These are phyloP conservation scores for Trichodelitschia bisporula DNA, from an alignment of 495 filamentous ascomycete species.

Conservation along the genomic window DNA sequence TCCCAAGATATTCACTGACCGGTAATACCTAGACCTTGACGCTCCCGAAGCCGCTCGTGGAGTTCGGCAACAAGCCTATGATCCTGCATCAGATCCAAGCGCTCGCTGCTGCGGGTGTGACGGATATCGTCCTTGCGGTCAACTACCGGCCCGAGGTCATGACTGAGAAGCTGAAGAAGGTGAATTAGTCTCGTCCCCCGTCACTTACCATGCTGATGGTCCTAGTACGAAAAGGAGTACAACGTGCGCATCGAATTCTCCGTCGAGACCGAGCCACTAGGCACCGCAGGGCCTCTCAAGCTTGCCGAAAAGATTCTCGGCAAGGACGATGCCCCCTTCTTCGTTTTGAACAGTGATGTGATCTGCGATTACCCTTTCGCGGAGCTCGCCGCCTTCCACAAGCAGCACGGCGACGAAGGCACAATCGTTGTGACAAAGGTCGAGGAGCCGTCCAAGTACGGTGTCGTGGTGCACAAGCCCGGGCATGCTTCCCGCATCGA, in stretches of 20 bases:
- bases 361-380: conserved; percentile 97
- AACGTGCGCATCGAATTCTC: conserved; percentile 90
- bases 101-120: conserved; percentile 83
- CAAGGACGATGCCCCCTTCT: conserved; percentile 87
- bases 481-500: conserved; percentile 82
- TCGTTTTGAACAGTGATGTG: conserved; percentile 96
- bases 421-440: conserved; percentile 99
- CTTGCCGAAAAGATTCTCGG: conserved; percentile 80
- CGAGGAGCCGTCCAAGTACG: conserved; percentile 96
- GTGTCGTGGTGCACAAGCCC: conserved; percentile 95
- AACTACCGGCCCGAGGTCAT: conserved; percentile 98
- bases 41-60: conserved; percentile 88
- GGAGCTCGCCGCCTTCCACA: conserved; percentile 74
- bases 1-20: conserved; percentile 3
- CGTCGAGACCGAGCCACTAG: conserved; percentile 82
- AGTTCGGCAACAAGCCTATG: conserved; percentile 98
- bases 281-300: conserved; percentile 89
- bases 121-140: conserved; percentile 92
- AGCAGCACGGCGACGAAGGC: conserved; percentile 75
- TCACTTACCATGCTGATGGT: conserved; percentile 1
- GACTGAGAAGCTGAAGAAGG: conserved; percentile 48
- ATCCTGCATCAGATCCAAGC: conserved; percentile 96
- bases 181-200: conserved; percentile 7
- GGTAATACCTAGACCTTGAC: conserved; percentile 55
- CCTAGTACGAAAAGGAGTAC: conserved; percentile 72